These are phyloP conservation scores for Beauveria australis DNA, from an alignment of 2,329 filamentous ascomycete genomes.

Conservation along the genomic window DNA sequence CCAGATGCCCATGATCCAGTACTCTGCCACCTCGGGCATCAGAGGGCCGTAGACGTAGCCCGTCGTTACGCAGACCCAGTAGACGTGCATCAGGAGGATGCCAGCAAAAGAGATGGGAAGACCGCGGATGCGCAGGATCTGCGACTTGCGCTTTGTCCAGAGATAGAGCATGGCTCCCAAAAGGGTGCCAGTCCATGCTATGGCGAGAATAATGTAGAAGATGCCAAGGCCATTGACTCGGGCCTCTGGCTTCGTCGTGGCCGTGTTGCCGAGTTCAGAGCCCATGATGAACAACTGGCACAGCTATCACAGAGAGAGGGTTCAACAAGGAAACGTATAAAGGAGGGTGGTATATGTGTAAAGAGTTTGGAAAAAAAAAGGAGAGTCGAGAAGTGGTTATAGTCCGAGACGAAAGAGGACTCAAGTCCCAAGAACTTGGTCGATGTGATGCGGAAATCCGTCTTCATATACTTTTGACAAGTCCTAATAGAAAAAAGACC, in stretches of 20 bases:
- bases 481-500: background rate
- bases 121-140: constrained; percentile 32
- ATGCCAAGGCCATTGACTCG: constrained; percentile 31
- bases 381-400: background rate
- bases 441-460: background rate
- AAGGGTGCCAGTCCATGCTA: constrained; percentile 31
- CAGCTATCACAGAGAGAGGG: background rate
- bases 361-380: background rate
- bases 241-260: constrained; percentile 22
- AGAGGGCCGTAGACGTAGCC: constrained; percentile 32
- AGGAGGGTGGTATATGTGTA: background rate
- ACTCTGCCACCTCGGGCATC: constrained; percentile 46
- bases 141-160: constrained; percentile 30
- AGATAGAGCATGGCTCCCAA: constrained; percentile 33
- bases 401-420: background rate
- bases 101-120: constrained; percentile 32
- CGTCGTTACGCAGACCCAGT: constrained; percentile 33
- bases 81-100: constrained; percentile 32
- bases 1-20: constrained; percentile 60
- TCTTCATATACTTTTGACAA: constrained; percentile 1
- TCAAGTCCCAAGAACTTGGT: background rate
- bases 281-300: background rate
- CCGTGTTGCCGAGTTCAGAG: constrained; percentile 23
- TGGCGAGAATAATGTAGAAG: constrained; percentile 31
- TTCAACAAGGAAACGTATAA: background rate